A percentile compares a stretch with the other conserved stretches of the same genome.
These are phyloP conservation scores for Aspergillus oerlinghausenensis DNA, from an alignment of 2,329 filamentous ascomycete genomes.

Conservation along the genomic window DNA sequence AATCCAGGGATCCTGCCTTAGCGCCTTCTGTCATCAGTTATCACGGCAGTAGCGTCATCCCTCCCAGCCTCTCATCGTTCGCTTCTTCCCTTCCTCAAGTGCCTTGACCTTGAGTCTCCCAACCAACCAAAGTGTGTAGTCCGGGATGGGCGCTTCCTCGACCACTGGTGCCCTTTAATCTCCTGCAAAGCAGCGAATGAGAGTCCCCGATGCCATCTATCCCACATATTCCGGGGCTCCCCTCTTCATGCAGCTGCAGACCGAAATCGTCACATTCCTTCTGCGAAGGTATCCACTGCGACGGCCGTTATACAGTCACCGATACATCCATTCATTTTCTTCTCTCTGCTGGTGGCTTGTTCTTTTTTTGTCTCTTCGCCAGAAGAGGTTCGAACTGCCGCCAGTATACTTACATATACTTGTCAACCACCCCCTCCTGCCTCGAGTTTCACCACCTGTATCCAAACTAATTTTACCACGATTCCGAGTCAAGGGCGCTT, in stretches of 20 bases:
- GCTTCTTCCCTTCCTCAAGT: slow-evolving; percentile 2
- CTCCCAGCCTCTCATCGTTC: slow-evolving; percentile 7
- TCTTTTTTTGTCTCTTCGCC: slow-evolving; percentile 10
- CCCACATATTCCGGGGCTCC: slow-evolving; percentile 6
- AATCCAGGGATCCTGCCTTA: slow-evolving; percentile 11
- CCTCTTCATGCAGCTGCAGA: slow-evolving; percentile 15
- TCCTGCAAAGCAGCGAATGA: slow-evolving; percentile 11
- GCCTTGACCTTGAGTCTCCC: background rate
- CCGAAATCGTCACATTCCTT: slow-evolving; percentile 15
- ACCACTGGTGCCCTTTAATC: slow-evolving; percentile 10
- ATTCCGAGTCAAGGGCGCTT: slow-evolving; percentile 3
- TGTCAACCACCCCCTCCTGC: slow-evolving; percentile 4
- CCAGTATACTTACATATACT: slow-evolving; percentile 17
- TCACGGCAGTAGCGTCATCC: slow-evolving; percentile 15
- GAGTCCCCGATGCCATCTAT: slow-evolving; percentile 1
- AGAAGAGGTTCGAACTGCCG: background rate
- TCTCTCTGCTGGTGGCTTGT: slow-evolving; percentile 5
- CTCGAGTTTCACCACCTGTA: slow-evolving; percentile 1
- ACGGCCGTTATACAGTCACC: slow-evolving; percentile 1
- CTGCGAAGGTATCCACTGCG: background rate
- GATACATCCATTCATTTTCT: slow-evolving; percentile 1
- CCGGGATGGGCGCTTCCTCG: slow-evolving; percentile 4
- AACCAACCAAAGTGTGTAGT: slow-evolving; percentile 4
- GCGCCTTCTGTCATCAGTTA: slow-evolving; percentile 7
- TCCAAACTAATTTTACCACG: background rate